Conservation (phyloP, 306 rosid species). For the Comarum palustre region DNA sequence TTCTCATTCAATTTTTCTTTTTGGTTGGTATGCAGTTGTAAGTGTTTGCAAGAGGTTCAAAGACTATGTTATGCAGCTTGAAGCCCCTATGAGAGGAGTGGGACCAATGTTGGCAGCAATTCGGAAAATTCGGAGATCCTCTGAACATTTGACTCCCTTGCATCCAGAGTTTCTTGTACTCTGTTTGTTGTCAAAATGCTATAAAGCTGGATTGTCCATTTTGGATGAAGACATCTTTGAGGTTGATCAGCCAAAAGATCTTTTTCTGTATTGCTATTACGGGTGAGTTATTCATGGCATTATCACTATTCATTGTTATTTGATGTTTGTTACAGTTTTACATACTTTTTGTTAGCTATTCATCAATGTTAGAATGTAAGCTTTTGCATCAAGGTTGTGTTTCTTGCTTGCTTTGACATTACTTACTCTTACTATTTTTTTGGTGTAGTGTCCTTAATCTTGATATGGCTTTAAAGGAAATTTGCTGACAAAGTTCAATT, state of each 20-base stretch:
- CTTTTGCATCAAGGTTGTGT: not conserved
- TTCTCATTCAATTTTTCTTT: not conserved
- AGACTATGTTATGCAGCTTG: constrained; percentile 66
- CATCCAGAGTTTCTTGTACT: constrained; percentile 88
- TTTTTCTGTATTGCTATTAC: constrained; percentile 87
- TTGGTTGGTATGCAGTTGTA: constrained; percentile 49
- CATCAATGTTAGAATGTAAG: not conserved
- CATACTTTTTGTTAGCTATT: not conserved
- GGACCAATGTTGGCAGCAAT: constrained; percentile 74
- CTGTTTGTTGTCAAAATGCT: constrained; percentile 77
- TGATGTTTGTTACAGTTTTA: not conserved
- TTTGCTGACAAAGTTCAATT: constrained; percentile 31
- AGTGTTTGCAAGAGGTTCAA: constrained; percentile 74
- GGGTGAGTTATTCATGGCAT: constrained; percentile 50
- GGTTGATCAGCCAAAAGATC: constrained; percentile 86
- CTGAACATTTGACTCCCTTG: constrained; percentile 67
- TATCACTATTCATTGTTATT: constrained; percentile 9
- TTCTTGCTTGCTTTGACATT: not conserved
- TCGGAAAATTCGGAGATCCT: constrained; percentile 63
- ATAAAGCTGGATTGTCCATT: constrained; percentile 75
- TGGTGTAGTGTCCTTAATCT: not conserved
- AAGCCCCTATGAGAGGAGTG: constrained; percentile 80
- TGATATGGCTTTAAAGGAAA: not conserved
- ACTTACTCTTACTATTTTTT: not conserved
- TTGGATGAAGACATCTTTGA: constrained; percentile 68